Percentiles rank a stretch among this genome's conserved stretches.
phyloP scores from a whole-genome alignment of 163 green algal species.

The Scenedesmus sp. region DNA sequence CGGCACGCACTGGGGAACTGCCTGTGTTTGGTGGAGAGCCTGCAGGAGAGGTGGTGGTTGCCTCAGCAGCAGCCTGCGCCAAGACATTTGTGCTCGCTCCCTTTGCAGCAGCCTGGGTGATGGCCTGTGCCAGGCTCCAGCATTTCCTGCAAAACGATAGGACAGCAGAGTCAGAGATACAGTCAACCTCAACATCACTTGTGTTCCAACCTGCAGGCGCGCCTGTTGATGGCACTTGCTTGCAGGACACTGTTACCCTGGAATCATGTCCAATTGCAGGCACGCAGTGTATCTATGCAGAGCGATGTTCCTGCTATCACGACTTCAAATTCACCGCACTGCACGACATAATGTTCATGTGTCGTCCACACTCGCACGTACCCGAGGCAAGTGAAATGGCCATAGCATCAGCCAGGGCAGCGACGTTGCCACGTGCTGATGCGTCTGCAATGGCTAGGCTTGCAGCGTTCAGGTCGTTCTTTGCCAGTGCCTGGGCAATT shows the following conservation, averaged over 20 bases:
- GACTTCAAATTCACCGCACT: too few relatives aligned
- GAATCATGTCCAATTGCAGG: too few relatives aligned
- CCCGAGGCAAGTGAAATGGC: conserved; percentile 30
- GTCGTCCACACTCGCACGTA: too few relatives aligned
- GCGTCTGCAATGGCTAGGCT: not conserved
- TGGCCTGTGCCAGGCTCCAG: conserved; percentile 3
- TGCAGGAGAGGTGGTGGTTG: conserved; percentile 16
- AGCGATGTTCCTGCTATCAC: too few relatives aligned
- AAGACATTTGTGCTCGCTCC: not conserved
- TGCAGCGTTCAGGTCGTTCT: conserved; percentile 4
- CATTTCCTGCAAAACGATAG: conserved; percentile 13
- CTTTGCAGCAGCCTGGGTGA: conserved; percentile 19
- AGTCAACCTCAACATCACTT: not conserved
- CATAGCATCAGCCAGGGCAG: conserved; percentile 17
- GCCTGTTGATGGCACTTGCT: too few relatives aligned
- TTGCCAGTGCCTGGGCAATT: conserved; percentile 13
- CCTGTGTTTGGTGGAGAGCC: not conserved
- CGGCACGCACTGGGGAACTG: not conserved
- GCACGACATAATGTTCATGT: too few relatives aligned
- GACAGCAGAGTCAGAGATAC: not conserved
- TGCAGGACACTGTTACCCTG: not conserved
- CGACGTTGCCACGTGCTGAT: not conserved
- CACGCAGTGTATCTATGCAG: not conserved
- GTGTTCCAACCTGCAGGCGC: not conserved
- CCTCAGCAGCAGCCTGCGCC: conserved; percentile 32